Percentiles rank a stretch among this genome's conserved stretches.
phyloP scores from a whole-genome alignment of 176 grass and related monocot genomes.

The Eragrostis curvula region DNA sequence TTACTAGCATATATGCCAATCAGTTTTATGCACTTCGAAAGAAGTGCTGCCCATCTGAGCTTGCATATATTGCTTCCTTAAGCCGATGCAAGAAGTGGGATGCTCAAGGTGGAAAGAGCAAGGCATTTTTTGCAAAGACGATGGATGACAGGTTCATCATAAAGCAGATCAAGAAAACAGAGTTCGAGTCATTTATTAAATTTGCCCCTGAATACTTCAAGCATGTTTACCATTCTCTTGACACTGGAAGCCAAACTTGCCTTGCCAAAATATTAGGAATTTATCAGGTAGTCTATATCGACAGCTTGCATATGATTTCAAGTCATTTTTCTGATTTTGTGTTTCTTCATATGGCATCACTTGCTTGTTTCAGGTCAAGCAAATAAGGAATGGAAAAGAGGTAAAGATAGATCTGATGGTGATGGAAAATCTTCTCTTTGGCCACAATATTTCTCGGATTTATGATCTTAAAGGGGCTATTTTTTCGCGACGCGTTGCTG shows the following conservation, averaged over 20 bases:
- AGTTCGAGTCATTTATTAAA: slow-evolving; percentile 94
- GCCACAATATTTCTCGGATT: slow-evolving; percentile 70
- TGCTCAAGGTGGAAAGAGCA: slow-evolving; percentile 97
- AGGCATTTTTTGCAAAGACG: slow-evolving; percentile 91
- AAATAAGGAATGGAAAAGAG: slow-evolving; percentile 81
- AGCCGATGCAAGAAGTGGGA: slow-evolving; percentile 96
- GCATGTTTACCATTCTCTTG: slow-evolving; percentile 75
- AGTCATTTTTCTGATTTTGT: slow-evolving; percentile 29
- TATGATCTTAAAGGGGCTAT: slow-evolving; percentile 92
- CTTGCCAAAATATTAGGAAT: slow-evolving; percentile 96
- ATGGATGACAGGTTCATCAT: slow-evolving; percentile 95
- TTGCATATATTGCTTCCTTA: slow-evolving; percentile 80
- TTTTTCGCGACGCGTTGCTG: slow-evolving; percentile 55
- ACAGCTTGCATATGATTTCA: slow-evolving; percentile 23
- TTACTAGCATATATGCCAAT: slow-evolving; percentile 68
- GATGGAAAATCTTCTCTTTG: slow-evolving; percentile 99
- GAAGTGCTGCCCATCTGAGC: slow-evolving; percentile 89
- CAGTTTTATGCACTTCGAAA: slow-evolving; percentile 75
- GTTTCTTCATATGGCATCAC: slow-evolving; percentile 30
- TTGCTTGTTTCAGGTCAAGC: slow-evolving; percentile 59
- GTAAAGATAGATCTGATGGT: slow-evolving; percentile 89
- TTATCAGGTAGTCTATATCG: slow-evolving; percentile 79
- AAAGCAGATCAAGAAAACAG: slow-evolving; percentile 98
- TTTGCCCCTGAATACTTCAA: slow-evolving; percentile 92
- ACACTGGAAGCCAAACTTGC: slow-evolving; percentile 85